A percentile compares a stretch with the other conserved stretches of the same genome.
Conservation (phyloP, 139 green algal genomes). For the Mesostigma viride region DNA sequence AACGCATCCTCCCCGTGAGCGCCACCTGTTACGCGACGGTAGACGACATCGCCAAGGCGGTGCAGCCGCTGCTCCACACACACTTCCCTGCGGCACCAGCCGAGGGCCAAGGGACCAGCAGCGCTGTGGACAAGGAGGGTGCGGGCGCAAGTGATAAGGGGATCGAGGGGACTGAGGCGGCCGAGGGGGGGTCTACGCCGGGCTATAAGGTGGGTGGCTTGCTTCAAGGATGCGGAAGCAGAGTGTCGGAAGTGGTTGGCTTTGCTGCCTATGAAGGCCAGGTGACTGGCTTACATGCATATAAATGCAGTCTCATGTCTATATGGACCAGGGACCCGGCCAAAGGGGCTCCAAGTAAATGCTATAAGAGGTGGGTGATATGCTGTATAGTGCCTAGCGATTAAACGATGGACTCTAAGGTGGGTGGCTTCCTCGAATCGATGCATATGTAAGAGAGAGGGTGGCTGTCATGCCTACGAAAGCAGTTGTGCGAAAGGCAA, state of each 20-base stretch:
- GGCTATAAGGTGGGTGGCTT: not conserved
- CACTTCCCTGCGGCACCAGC: constrained; percentile 24
- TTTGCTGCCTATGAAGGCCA: not conserved
- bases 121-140: not conserved
- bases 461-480: too few species aligned
- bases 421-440: too few species aligned
- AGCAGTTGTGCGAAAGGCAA: too few species aligned
- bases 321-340: constrained; percentile 2
- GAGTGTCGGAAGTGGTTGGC: not conserved
- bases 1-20: constrained; percentile 32
- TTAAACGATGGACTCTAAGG: too few species aligned
- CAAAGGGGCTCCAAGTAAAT: too few species aligned
- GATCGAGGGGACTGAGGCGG: too few species aligned
- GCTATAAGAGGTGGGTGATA: too few species aligned
- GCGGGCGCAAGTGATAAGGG: too few species aligned
- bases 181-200: not conserved
- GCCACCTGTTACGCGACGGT: constrained; percentile 26
- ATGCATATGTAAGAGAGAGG: too few species aligned
- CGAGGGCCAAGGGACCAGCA: constrained; percentile 4
- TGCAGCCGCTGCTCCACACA: constrained; percentile 14
- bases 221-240: constrained; percentile 5
- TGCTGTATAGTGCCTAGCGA: too few species aligned
- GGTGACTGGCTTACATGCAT: not conserved
- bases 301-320: not conserved
- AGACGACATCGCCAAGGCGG: constrained; percentile 26